These are phyloP conservation scores for Cicer bijugum DNA, from an alignment of 306 rosid genomes.

Conservation along the genomic window DNA sequence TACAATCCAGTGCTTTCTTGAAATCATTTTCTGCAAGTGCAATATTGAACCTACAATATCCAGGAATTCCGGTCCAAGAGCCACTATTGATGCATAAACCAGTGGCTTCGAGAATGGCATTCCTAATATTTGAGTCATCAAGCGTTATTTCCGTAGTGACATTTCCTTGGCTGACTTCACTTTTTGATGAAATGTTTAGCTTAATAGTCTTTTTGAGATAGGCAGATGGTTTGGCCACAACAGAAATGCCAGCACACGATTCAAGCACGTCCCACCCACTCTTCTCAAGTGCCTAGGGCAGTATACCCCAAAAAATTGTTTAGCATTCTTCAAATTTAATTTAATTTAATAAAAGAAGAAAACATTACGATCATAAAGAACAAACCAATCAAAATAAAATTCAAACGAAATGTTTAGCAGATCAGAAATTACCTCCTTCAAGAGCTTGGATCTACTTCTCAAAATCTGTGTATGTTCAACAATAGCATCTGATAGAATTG, in stretches of 20 bases:
- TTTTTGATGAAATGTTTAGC: constrained; percentile 47
- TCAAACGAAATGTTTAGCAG: constrained; percentile 16
- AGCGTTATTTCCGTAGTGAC: constrained; percentile 53
- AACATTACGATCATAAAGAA: not conserved
- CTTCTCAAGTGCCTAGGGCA: constrained; percentile 66
- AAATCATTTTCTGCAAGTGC: constrained; percentile 84
- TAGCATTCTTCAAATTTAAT: constrained; percentile 13
- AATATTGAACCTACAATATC: constrained; percentile 85
- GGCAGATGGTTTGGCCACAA: constrained; percentile 88
- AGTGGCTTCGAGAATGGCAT: constrained; percentile 66
- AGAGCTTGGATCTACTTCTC: constrained; percentile 64
- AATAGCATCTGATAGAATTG: constrained; percentile 67
- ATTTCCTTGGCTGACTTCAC: constrained; percentile 45
- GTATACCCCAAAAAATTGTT: constrained; percentile 9
- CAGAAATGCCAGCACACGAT: constrained; percentile 73
- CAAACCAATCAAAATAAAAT: constrained; percentile 4
- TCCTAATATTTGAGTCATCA: constrained; percentile 76
- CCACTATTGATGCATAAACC: constrained; percentile 93
- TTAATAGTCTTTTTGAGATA: constrained; percentile 67
- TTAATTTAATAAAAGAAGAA: not conserved
- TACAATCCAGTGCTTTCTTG: constrained; percentile 77
- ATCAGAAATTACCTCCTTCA: constrained; percentile 72
- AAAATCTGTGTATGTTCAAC: constrained; percentile 57
- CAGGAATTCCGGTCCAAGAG: constrained; percentile 94
- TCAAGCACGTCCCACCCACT: constrained; percentile 92